Base-by-base conservation (phyloP, 2,329 filamentous ascomycete genomes). In the Pestalotiopsis fici region DNA sequence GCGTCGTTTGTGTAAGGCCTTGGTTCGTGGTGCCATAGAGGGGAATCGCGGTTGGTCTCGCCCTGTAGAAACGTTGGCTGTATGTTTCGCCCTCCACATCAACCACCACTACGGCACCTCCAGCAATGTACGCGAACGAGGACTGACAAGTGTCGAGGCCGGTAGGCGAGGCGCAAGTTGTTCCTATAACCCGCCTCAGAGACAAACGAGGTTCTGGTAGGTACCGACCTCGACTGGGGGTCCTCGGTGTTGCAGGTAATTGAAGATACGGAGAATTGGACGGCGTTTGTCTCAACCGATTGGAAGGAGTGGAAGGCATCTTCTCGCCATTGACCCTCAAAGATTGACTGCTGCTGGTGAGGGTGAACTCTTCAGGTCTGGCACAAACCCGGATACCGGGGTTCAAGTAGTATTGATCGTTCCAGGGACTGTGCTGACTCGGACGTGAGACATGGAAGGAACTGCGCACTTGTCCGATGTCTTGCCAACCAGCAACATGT, bases 61-160 rank as follows among this genome's bases (percentile, higher is more conserved):
- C 96, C 76, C 94, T 90, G 82, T 93, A 98, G 83, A 98, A 98
- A 68, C 94, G 91, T 78, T 98, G 95, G 1, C 87, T 87, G 74
- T 87, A 88, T 63, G 83, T 79, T 76, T 92, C 85, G 64, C 90
- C 88, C 70, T 93, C 88, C 64, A 98, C 85, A 72, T 93, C 90
- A 7, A 95, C 93, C 21, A 98, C 88, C 0, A 99, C 93, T n/a
- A 94, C 95, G 56, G 95, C 94, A 11, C 94, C 96, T 66, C 96
- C 96, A 9, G 96, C 95, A 70, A 94, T 95, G 78, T 97, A 96
- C 66, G 94, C 94, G 79, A 98, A 97, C 63, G 87, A 91, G 13
- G 90, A 88, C 54, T 91, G 84, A 68, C 95, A 89, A 70, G 88
- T 90, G 77, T 97, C 94, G 79, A 99, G 97, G 70, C 93, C 94